Evolutionary conservation across 23 red algal genomes (phyloP).

Genomic region (Porphyridium purpureum): DNA sequence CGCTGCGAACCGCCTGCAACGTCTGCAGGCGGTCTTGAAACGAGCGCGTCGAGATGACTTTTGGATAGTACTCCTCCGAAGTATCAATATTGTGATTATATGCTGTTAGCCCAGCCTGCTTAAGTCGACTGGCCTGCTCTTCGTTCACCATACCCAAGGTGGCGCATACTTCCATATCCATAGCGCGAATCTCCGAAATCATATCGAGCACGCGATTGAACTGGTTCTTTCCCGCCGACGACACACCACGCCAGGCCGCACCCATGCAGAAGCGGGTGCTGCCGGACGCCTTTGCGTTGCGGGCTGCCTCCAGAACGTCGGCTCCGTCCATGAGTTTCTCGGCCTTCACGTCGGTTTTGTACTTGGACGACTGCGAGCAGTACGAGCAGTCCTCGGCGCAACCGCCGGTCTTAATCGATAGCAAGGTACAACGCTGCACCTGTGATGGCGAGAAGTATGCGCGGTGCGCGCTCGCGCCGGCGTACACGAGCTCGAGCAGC

Average conservation of each 20-base stretch:
- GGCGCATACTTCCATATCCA: slow-evolving; percentile 95
- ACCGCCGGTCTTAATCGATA: slow-evolving; percentile 93
- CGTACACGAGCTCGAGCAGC: slow-evolving; percentile 66
- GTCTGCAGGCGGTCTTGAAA: slow-evolving; percentile 88
- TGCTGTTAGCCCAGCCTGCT: slow-evolving; percentile 84
- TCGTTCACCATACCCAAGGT: slow-evolving; percentile 77
- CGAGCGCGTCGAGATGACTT: slow-evolving; percentile 60
- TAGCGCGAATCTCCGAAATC: slow-evolving; percentile 58
- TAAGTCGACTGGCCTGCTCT: slow-evolving; percentile 66
- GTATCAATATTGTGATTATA: slow-evolving; percentile 99
- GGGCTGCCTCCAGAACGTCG: slow-evolving; percentile 42
- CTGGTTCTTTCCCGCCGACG: slow-evolving; percentile 78
- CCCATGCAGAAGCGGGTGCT: slow-evolving; percentile 98
- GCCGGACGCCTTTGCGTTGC: slow-evolving; percentile 57
- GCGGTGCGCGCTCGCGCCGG: slow-evolving; percentile 68
- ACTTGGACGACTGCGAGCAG: slow-evolving; percentile 70
- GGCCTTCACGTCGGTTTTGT: slow-evolving; percentile 72
- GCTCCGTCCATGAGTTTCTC: slow-evolving; percentile 58
- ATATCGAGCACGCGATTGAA: slow-evolving; percentile 74
- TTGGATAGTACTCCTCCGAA: slow-evolving; percentile 55
- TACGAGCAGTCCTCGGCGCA: slow-evolving; percentile 96
- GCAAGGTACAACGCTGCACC: slow-evolving; percentile 88
- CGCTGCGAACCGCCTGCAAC: slow-evolving; percentile 56
- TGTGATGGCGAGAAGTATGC: slow-evolving; percentile 56
- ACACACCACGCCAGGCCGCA: slow-evolving; percentile 89